Conservation (phyloP, 2,329 filamentous ascomycete genomes). For the Coniochaeta ligniaria region DNA sequence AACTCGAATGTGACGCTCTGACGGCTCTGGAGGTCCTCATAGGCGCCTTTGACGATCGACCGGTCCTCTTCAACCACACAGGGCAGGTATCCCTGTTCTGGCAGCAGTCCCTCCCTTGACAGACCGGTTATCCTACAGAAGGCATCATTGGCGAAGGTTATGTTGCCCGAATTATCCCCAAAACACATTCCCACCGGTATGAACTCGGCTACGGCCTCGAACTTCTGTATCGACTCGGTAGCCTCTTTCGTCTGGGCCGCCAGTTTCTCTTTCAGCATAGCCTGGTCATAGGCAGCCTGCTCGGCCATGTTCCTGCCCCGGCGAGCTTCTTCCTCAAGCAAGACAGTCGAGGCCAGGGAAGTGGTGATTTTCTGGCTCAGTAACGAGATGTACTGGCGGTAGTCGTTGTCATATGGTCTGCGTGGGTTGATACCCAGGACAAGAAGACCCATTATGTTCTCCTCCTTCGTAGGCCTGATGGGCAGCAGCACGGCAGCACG, state of each 20-base stretch:
- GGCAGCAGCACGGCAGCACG: conserved; percentile 62
- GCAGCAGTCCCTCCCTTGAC: conserved; percentile 18
- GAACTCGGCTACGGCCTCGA: conserved; percentile 64
- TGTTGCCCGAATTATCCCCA: conserved; percentile 53
- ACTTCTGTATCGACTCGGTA: conserved; percentile 53
- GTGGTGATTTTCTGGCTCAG: conserved; percentile 53
- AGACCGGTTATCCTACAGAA: conserved; percentile 48
- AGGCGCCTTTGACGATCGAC: conserved; percentile 29
- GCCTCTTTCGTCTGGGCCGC: conserved; percentile 45
- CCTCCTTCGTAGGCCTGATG: conserved; percentile 59
- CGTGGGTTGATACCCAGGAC: conserved; percentile 57
- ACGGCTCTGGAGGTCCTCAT: conserved; percentile 28
- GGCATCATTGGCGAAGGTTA: conserved; percentile 66
- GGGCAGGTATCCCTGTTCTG: conserved; percentile 28
- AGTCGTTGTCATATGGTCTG: conserved; percentile 67
- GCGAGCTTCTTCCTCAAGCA: conserved; percentile 64
- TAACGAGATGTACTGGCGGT: conserved; percentile 56
- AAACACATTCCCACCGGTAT: conserved; percentile 71
- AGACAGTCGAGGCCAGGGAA: conserved; percentile 61
- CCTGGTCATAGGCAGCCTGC: conserved; percentile 60
- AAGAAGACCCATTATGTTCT: conserved; percentile 59
- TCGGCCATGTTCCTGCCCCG: conserved; percentile 49
- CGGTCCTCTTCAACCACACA: conserved; percentile 40
- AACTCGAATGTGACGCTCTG: conserved; percentile 40
- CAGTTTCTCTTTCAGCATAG: conserved; percentile 58